Evolutionary conservation across 352 stramenopile genomes (phyloP).

Genomic region (Phytophthora melonis): DNA sequence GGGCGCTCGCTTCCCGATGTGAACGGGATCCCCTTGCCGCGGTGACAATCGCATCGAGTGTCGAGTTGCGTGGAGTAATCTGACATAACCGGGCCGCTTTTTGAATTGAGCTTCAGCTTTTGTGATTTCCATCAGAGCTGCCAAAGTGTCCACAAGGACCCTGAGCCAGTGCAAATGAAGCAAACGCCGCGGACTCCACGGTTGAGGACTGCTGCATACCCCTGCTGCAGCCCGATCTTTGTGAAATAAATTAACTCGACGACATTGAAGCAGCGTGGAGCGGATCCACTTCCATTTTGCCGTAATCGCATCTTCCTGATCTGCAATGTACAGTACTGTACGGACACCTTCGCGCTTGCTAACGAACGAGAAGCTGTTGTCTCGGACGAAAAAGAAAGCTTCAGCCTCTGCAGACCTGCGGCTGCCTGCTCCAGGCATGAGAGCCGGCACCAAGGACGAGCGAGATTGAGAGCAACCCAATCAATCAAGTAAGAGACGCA

Average conservation of each 20-base stretch:
- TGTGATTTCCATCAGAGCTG: not conserved
- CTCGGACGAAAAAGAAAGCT: not conserved
- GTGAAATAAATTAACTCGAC: slow-evolving; percentile 29
- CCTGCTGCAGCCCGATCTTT: slow-evolving; percentile 9
- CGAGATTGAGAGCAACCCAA: not conserved
- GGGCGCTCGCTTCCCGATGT: too few relatives aligned
- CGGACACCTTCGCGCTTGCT: not conserved
- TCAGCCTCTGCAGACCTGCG: not conserved
- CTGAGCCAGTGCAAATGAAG: not conserved
- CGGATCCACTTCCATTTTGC: not conserved
- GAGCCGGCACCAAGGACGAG: not conserved
- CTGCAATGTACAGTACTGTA: slow-evolving; percentile 5
- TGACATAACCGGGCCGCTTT: not conserved
- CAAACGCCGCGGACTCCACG: not conserved
- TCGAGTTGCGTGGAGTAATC: slow-evolving; percentile 4
- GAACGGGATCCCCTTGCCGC: not conserved
- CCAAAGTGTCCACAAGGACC: not conserved
- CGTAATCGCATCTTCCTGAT: slow-evolving; percentile 23
- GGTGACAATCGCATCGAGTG: slow-evolving; percentile 1
- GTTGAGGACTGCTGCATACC: not conserved
- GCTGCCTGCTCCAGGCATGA: not conserved
- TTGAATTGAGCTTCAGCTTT: not conserved
- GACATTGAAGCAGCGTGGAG: not conserved
- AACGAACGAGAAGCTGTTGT: not conserved
- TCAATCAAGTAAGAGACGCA: slow-evolving; percentile 4